A percentile compares a stretch with the other conserved stretches of the same genome.
Evolutionary conservation across 208 protist species (phyloP).

Genomic region (Crithidia brevicula): DNA sequence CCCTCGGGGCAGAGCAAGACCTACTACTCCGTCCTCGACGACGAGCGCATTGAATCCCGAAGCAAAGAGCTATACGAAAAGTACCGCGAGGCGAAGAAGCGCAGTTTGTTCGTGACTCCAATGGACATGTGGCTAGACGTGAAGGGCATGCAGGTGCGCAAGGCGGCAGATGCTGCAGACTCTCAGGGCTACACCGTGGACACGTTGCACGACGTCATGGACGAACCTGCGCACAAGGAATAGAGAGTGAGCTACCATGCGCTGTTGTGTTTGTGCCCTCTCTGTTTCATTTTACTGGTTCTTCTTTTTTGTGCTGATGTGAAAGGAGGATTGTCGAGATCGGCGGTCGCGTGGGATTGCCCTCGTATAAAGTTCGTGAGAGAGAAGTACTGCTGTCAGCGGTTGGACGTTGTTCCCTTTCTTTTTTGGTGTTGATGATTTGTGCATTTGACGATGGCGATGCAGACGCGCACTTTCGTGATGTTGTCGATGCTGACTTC

Average conservation of each 20-base stretch:
- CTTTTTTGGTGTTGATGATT: constrained; percentile 1
- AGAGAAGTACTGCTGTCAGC: no score
- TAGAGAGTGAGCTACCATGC: not conserved
- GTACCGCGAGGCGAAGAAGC: constrained; percentile 89
- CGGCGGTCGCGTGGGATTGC: no score
- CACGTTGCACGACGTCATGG: constrained; percentile 49
- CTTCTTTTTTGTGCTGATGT: constrained; percentile 14
- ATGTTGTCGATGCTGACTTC: constrained; percentile 5
- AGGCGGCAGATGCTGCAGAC: constrained; percentile 61
- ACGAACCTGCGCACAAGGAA: constrained; percentile 24
- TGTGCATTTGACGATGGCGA: not conserved
- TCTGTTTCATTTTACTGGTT: constrained; percentile 6
- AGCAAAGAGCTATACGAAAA: constrained; percentile 82
- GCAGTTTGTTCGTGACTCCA: constrained; percentile 88
- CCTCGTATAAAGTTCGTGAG: no score
- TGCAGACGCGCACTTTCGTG: not conserved
- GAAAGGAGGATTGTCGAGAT: no score
- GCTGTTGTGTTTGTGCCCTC: not conserved
- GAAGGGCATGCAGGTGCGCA: constrained; percentile 78
- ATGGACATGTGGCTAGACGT: constrained; percentile 91
- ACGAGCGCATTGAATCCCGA: constrained; percentile 78
- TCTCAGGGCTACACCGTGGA: constrained; percentile 83
- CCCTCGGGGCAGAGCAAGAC: constrained; percentile 87
- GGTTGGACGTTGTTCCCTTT: not conserved
- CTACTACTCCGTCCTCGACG: constrained; percentile 87